A percentile compares a stretch with the other conserved stretches of the same genome.
Evolutionary conservation across 192 early-diverging fungal genomes (phyloP).

Genomic region (Mortierella antarctica): DNA sequence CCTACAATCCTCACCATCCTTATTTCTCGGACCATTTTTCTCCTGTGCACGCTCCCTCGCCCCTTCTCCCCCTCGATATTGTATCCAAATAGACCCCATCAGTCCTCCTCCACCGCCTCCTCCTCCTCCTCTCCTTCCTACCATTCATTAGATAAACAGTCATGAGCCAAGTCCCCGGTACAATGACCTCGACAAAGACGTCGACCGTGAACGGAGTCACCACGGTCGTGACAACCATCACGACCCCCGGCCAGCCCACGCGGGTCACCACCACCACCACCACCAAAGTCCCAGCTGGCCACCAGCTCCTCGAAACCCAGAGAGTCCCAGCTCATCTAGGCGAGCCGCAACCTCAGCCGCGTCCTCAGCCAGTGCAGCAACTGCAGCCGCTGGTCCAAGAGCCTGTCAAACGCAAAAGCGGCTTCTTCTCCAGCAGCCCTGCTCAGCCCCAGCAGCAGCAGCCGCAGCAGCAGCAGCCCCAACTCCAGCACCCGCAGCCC

Average conservation of each 20-base stretch:
- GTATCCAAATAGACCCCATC: no score
- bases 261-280: slow-evolving; percentile 43
- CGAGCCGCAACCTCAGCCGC: slow-evolving; percentile 28
- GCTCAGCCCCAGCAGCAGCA: slow-evolving; percentile 1
- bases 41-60: no score
- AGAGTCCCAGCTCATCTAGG: slow-evolving; percentile 15
- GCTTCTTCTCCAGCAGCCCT: background rate
- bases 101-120: no score
- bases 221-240: slow-evolving; percentile 39
- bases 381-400: background rate
- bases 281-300: slow-evolving; percentile 31
- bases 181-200: slow-evolving; percentile 50
- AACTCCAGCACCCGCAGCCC: background rate
- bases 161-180: slow-evolving; percentile 49
- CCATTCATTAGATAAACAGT: background rate
- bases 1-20: no score
- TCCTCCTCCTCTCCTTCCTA: background rate
- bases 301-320: slow-evolving; percentile 14
- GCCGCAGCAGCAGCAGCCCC: background rate
- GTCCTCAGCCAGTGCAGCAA: slow-evolving; percentile 13
- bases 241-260: slow-evolving; percentile 45
- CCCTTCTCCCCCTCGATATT: no score
- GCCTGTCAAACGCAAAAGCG: background rate
- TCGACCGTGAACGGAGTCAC: slow-evolving; percentile 40
- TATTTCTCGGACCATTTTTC: no score